Evolutionary conservation across 805 yeast genomes (phyloP).

Genomic region (Pichia deserticola): DNA sequence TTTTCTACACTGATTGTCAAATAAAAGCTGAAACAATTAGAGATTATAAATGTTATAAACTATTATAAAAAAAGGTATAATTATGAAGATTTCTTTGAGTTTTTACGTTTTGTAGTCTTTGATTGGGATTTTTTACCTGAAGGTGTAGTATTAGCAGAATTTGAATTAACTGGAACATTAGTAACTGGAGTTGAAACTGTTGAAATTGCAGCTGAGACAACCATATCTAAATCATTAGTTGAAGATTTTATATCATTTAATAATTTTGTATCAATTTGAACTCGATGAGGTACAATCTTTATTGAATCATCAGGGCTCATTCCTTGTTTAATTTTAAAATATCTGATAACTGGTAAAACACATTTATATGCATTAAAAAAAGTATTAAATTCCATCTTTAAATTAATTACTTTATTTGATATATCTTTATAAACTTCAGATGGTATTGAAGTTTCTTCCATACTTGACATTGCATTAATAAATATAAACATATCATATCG

Average conservation of each 20-base stretch:
- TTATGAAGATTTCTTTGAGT: not conserved
- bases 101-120: not conserved
- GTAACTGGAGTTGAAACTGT: not conserved
- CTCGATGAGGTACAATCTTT: conserved; percentile 19
- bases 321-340: conserved; percentile 44
- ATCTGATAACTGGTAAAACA: conserved; percentile 42
- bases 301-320: conserved; percentile 41
- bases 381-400: conserved; percentile 33
- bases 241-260: not conserved
- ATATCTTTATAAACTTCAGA: conserved; percentile 33
- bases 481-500: conserved; percentile 35
- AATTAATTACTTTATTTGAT: conserved; percentile 27
- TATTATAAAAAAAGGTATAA: no score
- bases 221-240: not conserved
- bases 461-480: conserved; percentile 30
- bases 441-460: conserved; percentile 40
- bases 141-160: not conserved
- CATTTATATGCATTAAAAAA: conserved; percentile 39
- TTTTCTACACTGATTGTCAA: no score
- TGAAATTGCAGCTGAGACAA: not conserved
- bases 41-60: no score
- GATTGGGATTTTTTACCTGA: not conserved
- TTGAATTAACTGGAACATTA: not conserved
- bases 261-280: conserved; percentile 11
- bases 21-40: no score